Evolutionary conservation across 2,329 filamentous ascomycete genomes (phyloP).

Genomic region (Bipolaris victoriae): DNA sequence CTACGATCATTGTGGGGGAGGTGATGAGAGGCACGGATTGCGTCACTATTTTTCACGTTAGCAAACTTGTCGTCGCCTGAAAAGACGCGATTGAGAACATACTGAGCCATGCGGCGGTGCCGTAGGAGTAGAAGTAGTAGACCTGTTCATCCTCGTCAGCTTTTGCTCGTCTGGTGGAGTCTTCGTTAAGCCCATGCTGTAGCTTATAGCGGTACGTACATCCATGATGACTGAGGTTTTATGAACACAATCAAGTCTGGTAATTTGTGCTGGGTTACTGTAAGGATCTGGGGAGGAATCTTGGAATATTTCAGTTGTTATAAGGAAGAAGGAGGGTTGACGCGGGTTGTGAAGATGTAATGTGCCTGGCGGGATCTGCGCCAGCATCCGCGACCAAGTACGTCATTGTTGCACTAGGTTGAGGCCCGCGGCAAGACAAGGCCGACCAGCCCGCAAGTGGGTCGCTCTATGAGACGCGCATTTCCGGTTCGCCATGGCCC

Average conservation of each 20-base stretch:
- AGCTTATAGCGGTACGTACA: slow-evolving; percentile 3
- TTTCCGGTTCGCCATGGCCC: slow-evolving; percentile 9
- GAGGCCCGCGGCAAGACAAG: slow-evolving; percentile 4
- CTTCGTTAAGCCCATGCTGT: not conserved
- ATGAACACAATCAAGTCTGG: not conserved
- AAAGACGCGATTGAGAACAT: not conserved
- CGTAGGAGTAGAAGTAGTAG: slow-evolving; percentile 53
- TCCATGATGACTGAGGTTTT: slow-evolving; percentile 8
- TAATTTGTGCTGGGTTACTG: not conserved
- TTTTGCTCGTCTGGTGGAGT: not conserved
- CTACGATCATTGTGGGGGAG: slow-evolving; percentile 66
- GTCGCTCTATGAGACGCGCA: not conserved
- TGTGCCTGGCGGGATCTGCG: slow-evolving; percentile 15
- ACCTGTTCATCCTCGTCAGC: slow-evolving; percentile 42
- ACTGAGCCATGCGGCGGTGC: slow-evolving; percentile 53
- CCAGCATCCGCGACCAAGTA: slow-evolving; percentile 13
- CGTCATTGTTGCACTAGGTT: slow-evolving; percentile 14
- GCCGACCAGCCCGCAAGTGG: not conserved
- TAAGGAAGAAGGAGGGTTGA: slow-evolving; percentile 5
- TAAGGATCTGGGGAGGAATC: not conserved
- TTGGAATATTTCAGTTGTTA: not conserved
- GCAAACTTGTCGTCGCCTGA: not conserved
- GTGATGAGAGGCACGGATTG: slow-evolving; percentile 62
- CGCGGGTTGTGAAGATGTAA: slow-evolving; percentile 6
- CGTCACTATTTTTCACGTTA: slow-evolving; percentile 35